Base-by-base conservation (phyloP, 768 basidiomycete species). In the Mycena haematopus region DNA sequence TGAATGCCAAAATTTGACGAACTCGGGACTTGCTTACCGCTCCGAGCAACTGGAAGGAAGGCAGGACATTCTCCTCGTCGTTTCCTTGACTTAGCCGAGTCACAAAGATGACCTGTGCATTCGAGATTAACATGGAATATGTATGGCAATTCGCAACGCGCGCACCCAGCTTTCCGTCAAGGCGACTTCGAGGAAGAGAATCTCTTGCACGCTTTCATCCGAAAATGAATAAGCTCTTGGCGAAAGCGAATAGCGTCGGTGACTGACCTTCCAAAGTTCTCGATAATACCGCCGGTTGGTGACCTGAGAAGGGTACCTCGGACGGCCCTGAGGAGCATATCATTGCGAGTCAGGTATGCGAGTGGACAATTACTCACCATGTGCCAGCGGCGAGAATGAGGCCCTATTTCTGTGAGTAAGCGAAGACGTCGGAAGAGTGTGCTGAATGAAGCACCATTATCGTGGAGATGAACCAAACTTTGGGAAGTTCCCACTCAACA, bases 401-500 rank as follows among this genome's bases (percentile, higher is more conserved):
- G 56, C 73, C 60, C 60, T 61, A 42, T 36, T 47, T 19, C n/a
- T 2, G 14, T 40, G 10, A 57, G 17, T 31, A 8, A 42, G 25
- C n/a, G 36, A 14, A 1, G 29, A 10, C 49, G 1, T 14, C 2
- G 6, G 50, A 53, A 55, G 6, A 61, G 13, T 21, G 24, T 38
- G 35, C 49, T 29, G 29, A 31, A 31, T 1, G 10, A 17, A 11
- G 15, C 45, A 61, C 79, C 68, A 81, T 70, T 56, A 77, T 65
- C n/a, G 78, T 77, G 9, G 77, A 78, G 63, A 82, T 75, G 59
- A 81, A 73, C 81, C 80, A 81, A 7, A 82, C 77, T 69, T 79
- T 82, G 19, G 81, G 79, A 19, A 82, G 67, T 68, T 82, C 80
- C 81, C 81, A 82, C 60, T 82, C 81, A 24, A 82, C 82, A 2